Base-by-base conservation (phyloP, 202 grass and related monocot species). In the Miscanthus sacchariflorus region DNA sequence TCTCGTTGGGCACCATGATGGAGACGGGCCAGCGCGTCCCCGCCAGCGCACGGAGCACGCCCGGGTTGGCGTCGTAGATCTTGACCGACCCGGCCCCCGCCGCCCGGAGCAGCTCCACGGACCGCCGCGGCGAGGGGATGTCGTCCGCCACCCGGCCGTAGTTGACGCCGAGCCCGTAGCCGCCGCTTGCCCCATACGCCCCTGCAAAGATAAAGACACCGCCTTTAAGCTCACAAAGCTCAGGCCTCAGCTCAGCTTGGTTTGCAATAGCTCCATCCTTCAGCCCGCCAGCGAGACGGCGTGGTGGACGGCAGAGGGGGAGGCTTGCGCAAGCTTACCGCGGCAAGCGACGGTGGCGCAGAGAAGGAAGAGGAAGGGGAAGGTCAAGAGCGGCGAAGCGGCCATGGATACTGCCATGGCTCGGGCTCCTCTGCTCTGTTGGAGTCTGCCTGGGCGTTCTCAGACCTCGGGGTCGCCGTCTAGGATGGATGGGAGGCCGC, bases 1-100 rank as follows among this genome's bases (percentile, higher is more conserved):
- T 24, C 48, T 99, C 63, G 82, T 99, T 96, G 70, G 91, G 94
- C 71, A 99, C 96, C 96, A 99, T 99, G 88, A 99, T 96, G 74
- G 94, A 95, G 66, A 96, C 94, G 3, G 54, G 49, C 38, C 95
- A 83, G 39, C 30, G 43, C 12, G 96, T 96, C 0, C 91, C 77
- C 7, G 94, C 83, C 67, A 96, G 87, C 42, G 94, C 89, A 2
- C 86, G 81, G 23, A 99, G 96, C 42, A 96, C 92, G 63, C 49
- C 77, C 13, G 91, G 77, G 84, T 96, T 92, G 46, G 92, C 96
- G 90, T 99, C 92, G 76, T 99, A 99, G 74, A 99, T 96, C 91
- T 99, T 99, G 42, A 99, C 96, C 12, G 88, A 86, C 4, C 94
- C 94, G 6, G 92, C 94, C 4, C 90, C 78, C 44, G 86, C 80